Base-by-base conservation (phyloP, 2,329 filamentous ascomycete genomes). In the Fusarium paranaense region DNA sequence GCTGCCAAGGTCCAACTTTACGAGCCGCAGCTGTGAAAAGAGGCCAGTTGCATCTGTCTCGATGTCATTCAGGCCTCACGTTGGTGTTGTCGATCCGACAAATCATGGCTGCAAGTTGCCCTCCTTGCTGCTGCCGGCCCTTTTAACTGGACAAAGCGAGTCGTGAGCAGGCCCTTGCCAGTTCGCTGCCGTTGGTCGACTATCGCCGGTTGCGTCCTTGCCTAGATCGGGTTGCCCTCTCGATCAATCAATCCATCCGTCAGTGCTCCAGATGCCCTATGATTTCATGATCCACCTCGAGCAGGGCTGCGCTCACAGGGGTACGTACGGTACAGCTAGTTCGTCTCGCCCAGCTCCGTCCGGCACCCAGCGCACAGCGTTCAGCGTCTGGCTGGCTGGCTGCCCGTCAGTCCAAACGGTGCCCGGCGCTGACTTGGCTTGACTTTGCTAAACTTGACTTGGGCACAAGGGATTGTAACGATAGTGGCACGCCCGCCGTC, bases 251-350 rank as follows among this genome's bases (percentile, higher is more conserved):
- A 69, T 75, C 69, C 67, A 73, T 71, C 59, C 67, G 78, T 77
- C 69, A 67, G 61, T 62, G 27, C 61, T 71, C 67, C 75, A 76
- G 69, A 78, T 71, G 75, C 77, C 70, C 66, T 76, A 78, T 79
- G 77, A 78, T 78, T 78, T 78, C 75, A 78, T 78, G 68, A 67
- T 70, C 77, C 77, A 77, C 77, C 52, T 58, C 33, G 42, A 67
- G 64, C 77, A 78, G 77, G 77, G 74, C 75, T 74, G 66, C 33
- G 54, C 33, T 40, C 62, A 50, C 77, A 78, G 70, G 77, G 76
- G 61, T 78, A 22, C 25, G 61, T 78, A 22, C 25, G 11, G 27
- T 32, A 30, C 45, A 59, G 71, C 66, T 74, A 57, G 67, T 75
- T 76, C 73, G 67, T 74, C 71, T 78, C 67, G 71, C 57, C 67